Evolutionary conservation across 352 stramenopile species (phyloP).

Genomic region (Phytopythium delawarense): DNA sequence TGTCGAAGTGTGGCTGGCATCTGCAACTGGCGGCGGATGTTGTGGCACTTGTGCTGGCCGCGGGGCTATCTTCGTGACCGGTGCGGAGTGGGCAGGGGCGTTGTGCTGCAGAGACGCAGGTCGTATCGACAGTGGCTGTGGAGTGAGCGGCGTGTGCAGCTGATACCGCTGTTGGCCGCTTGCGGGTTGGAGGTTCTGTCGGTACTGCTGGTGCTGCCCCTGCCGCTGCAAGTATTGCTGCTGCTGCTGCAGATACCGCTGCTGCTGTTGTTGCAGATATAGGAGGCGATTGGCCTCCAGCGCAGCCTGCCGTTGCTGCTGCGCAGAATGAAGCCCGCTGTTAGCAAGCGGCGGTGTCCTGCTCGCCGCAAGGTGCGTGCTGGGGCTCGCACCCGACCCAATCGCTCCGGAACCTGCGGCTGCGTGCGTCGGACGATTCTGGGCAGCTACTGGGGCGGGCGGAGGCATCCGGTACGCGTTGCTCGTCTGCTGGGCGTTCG

Average conservation of each 20-base stretch:
- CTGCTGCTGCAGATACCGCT: conserved; percentile 11
- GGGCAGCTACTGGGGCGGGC: not conserved
- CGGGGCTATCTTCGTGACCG: too few species aligned
- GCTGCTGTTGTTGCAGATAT: conserved; percentile 11
- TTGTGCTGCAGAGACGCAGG: not conserved
- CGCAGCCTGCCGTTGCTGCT: not conserved
- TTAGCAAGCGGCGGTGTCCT: not conserved
- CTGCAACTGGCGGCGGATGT: conserved; percentile 3
- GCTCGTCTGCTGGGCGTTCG: not conserved
- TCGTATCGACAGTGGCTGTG: not conserved
- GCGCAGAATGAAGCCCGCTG: not conserved
- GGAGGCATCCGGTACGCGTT: not conserved
- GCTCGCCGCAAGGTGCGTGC: not conserved
- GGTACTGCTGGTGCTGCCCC: conserved; percentile 12
- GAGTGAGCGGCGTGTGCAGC: not conserved
- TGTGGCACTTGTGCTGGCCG: conserved; percentile 1
- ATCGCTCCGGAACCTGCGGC: not conserved
- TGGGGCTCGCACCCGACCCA: not conserved
- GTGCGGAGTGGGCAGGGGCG: too few species aligned
- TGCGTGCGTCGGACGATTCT: not conserved
- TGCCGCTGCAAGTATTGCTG: conserved; percentile 9
- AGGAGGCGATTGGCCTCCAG: not conserved
- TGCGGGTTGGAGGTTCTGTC: conserved; percentile 9
- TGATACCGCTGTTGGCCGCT: conserved; percentile 12
- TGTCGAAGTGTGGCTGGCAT: not conserved